phyloP scores from a whole-genome alignment of 306 rosid species.

The Castanopsis chinensis region DNA sequence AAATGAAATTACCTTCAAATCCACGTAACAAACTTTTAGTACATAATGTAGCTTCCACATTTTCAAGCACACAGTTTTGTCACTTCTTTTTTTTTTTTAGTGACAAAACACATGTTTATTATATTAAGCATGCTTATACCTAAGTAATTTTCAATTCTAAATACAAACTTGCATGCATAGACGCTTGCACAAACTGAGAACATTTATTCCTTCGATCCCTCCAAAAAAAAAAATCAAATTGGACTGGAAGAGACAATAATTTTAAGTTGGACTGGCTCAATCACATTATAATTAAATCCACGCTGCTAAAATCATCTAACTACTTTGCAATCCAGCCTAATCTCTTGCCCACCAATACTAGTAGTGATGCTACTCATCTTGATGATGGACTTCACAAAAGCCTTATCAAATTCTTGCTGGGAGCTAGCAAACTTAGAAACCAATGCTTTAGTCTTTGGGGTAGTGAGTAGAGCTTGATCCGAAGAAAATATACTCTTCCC shows the following conservation, averaged over 20 bases:
- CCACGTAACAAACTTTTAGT: no score
- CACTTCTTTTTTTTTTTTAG: no score
- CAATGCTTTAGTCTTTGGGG: slow-evolving; percentile 45
- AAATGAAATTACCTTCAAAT: no score
- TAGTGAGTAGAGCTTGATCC: slow-evolving; percentile 66
- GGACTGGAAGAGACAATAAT: no score
- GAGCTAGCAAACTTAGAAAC: slow-evolving; percentile 55
- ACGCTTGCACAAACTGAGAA: background rate
- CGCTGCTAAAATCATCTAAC: slow-evolving; percentile 24
- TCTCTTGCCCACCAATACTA: slow-evolving; percentile 38
- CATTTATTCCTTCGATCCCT: background rate
- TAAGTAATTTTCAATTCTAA: background rate
- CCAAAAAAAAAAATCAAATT: background rate
- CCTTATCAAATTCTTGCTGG: slow-evolving; percentile 42
- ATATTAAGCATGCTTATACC: background rate
- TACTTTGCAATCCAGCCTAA: slow-evolving; percentile 53
- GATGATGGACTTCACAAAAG: slow-evolving; percentile 70
- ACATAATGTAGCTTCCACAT: no score
- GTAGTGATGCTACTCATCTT: slow-evolving; percentile 59
- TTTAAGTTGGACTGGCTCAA: background rate
- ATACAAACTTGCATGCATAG: background rate
- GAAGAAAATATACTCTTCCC: slow-evolving; percentile 63
- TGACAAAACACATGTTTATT: background rate
- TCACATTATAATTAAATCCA: background rate
- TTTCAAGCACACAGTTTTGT: no score